Percentiles rank a stretch among this genome's conserved stretches.
These are phyloP conservation scores for Boechera divaricarpa DNA, from an alignment of 345 rosid genomes.

Conservation along the genomic window DNA sequence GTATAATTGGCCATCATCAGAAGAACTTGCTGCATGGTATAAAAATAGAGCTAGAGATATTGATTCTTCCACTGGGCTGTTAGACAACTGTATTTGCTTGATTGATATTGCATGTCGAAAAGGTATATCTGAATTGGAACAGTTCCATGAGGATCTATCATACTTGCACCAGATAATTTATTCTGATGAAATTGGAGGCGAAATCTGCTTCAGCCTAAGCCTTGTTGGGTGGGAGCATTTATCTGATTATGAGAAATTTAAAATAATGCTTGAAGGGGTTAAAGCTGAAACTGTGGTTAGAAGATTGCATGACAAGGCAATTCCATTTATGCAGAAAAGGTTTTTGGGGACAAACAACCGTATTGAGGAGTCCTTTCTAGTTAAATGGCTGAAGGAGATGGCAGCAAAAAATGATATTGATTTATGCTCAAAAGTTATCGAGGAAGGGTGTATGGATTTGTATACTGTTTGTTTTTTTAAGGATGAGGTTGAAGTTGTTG, in stretches of 20 bases:
- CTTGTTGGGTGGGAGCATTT: conserved; percentile 81
- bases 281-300: conserved; percentile 66
- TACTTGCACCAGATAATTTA: conserved; percentile 80
- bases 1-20: conserved; percentile 73
- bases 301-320: conserved; percentile 64
- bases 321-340: conserved; percentile 80
- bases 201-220: conserved; percentile 59
- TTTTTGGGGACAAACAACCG: conserved; percentile 43
- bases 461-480: conserved; percentile 59
- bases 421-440: conserved; percentile 74
- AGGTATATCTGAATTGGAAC: conserved; percentile 72
- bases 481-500: conserved; percentile 75
- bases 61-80: conserved; percentile 86
- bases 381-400: conserved; percentile 88
- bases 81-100: conserved; percentile 81
- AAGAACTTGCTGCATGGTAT: conserved; percentile 78
- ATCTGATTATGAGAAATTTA: conserved; percentile 85
- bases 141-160: conserved; percentile 73
- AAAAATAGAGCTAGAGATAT: conserved; percentile 85
- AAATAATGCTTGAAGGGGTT: conserved; percentile 71
- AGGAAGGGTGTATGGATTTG: conserved; percentile 80
- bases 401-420: conserved; percentile 75
- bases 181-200: conserved; percentile 59
- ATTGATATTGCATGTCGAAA: conserved; percentile 77
- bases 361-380: conserved; percentile 68